These are phyloP conservation scores for Tetrahymena thermophila DNA, from an alignment of 73 alveolate species.

Conservation along the genomic window DNA sequence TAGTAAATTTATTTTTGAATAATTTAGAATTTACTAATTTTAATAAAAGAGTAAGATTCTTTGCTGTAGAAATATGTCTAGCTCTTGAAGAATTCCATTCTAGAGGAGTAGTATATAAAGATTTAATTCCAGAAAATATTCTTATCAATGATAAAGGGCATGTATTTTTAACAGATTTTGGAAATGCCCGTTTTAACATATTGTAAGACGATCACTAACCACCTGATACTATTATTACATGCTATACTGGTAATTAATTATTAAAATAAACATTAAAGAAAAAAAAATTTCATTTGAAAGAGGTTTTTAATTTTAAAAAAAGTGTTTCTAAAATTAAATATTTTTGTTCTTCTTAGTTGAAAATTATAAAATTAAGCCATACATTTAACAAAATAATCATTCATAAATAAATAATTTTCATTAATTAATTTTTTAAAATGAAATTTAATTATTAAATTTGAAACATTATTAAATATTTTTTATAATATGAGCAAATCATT, in stretches of 20 bases:
- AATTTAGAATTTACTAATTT: not conserved
- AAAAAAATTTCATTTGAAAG: too few relatives aligned
- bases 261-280: not conserved
- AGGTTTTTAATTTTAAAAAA: too few relatives aligned
- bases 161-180: conserved; percentile 1
- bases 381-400: too few relatives aligned
- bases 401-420: too few relatives aligned
- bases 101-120: not conserved
- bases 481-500: too few relatives aligned
- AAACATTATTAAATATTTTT: too few relatives aligned
- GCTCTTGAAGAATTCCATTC: not conserved
- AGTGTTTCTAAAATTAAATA: too few relatives aligned
- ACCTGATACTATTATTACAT: not conserved
- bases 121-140: conserved; percentile 4
- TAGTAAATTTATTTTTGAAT: not conserved
- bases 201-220: not conserved
- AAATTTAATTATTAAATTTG: too few relatives aligned
- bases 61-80: conserved; percentile 2
- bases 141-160: not conserved
- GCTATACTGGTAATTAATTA: not conserved
- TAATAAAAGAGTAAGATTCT: not conserved
- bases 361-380: too few relatives aligned
- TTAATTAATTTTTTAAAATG: too few relatives aligned
- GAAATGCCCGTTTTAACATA: not conserved
- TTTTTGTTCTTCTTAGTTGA: too few relatives aligned